Conservation (phyloP, 2,329 filamentous ascomycete species). For the Rhexocercosporidium sp. region DNA sequence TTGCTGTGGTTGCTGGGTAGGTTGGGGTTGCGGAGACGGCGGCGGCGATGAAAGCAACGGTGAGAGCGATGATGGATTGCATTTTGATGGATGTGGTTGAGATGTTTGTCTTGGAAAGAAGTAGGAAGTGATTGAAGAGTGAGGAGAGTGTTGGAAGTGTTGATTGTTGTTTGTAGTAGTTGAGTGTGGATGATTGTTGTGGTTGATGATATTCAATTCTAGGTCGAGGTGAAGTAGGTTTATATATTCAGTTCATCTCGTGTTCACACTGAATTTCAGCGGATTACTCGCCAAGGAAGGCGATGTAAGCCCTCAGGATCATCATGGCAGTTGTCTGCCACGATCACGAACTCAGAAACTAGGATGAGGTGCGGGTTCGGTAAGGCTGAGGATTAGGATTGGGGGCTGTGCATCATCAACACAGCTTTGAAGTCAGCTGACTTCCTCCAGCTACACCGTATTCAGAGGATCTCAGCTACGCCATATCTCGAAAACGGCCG, state of each 20-base stretch:
- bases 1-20: not conserved
- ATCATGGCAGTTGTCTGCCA: not conserved
- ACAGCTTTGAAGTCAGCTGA: conserved; percentile 8
- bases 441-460: not conserved
- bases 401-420: conserved; percentile 10
- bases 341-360: not conserved
- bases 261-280: not conserved
- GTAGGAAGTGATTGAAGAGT: not conserved
- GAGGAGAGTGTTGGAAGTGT: not conserved
- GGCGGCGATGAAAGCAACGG: conserved; percentile 13
- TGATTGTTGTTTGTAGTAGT: not conserved
- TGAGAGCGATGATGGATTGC: conserved; percentile 7
- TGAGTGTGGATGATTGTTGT: conserved; percentile 4
- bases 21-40: not conserved
- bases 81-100: conserved; percentile 16
- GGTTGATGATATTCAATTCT: conserved; percentile 8
- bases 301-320: not conserved
- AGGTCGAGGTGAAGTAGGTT: not conserved
- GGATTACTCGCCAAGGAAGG: not conserved
- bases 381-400: conserved; percentile 11
- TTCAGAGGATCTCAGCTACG: not conserved
- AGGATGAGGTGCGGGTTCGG: not conserved
- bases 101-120: not conserved
- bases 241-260: conserved; percentile 8
- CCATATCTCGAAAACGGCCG: not conserved